Base-by-base conservation (phyloP, 441 rosid species). In the Codiaeum variegatum region DNA sequence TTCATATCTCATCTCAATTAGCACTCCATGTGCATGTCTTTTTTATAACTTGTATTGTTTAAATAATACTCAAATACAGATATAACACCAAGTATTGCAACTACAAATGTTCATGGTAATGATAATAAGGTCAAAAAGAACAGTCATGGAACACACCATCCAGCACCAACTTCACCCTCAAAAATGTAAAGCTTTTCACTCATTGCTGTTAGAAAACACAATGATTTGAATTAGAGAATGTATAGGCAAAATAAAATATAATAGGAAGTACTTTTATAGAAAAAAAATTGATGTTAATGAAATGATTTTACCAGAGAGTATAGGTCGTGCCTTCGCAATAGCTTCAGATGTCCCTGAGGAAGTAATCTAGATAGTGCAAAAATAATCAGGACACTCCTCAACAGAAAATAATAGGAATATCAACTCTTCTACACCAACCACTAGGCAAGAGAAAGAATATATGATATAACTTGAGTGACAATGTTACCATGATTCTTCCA, bases 341-440 rank as follows among this genome's bases (percentile, higher is more conserved):
- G 98, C 84, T 79, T 94, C 94, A 60, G 87, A 78, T 71, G 79
- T 84, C 83, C 98, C 98, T n/a, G 97, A 92, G 69, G 94, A 84
- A 62, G 86, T 74, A 64, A 92, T 87, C 98, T 94, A 77, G 73
- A 74, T 67, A 47, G 23, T 73, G 46, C 16, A 69, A 76, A 82
- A 71, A 47, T 54, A 10, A 77, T 76, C 18, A 83, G 68, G 63
- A 60, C 34, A 54, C 23, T 69, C 82, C 46, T 65, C 67, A 46
- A 68, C 73, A 54, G 68, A 74, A 76, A 69, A 66, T 42, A 70
- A 46, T 54, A 36, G 5, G 26, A 52, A 62, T 4, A 29, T 60
- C 21, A 29, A 60, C 21, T 29, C 60, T 66, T 29, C 60, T 63
- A 40, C 46, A 73, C 32, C 47, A 13, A 67, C 49, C 23, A 59